Percentiles rank a stretch among this genome's conserved stretches.
These are phyloP conservation scores for Reticulascus tulasneorum DNA, from an alignment of 2,329 filamentous ascomycete genomes.

Conservation along the genomic window DNA sequence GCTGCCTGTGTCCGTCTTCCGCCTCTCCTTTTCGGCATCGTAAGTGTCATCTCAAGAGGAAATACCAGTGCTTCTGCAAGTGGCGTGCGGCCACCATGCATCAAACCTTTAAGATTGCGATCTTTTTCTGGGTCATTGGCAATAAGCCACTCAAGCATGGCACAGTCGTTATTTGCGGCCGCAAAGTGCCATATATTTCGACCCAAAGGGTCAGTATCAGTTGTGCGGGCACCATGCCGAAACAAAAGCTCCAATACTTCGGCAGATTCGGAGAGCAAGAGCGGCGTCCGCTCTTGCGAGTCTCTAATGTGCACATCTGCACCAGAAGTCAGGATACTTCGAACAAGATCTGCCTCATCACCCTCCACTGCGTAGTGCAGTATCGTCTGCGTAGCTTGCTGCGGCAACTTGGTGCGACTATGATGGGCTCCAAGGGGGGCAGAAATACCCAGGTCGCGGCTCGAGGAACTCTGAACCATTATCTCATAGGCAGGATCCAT, in stretches of 20 bases:
- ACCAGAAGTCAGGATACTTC: slow-evolving; percentile 21
- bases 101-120: slow-evolving; percentile 21
- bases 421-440: too few species aligned
- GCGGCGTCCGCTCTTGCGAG: slow-evolving; percentile 25
- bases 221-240: slow-evolving; percentile 21
- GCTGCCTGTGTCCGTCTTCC: neutral
- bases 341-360: slow-evolving; percentile 19
- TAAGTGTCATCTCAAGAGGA: slow-evolving; percentile 1
- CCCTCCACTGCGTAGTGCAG: slow-evolving; percentile 8
- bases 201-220: slow-evolving; percentile 23
- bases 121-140: slow-evolving; percentile 22
- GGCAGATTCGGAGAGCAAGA: slow-evolving; percentile 27
- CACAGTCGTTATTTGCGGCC: slow-evolving; percentile 26
- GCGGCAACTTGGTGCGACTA: too few species aligned
- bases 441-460: too few species aligned
- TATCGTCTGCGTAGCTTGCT: neutral
- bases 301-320: slow-evolving; percentile 25
- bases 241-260: slow-evolving; percentile 22
- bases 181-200: slow-evolving; percentile 35
- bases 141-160: slow-evolving; percentile 25
- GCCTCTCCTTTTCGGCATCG: neutral
- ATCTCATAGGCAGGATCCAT: neutral
- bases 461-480: neutral
- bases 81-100: slow-evolving; percentile 22
- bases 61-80: slow-evolving; percentile 24